Evolutionary conservation across 2,329 filamentous ascomycete genomes (phyloP).

Genomic region (Talaromyces islandicus): DNA sequence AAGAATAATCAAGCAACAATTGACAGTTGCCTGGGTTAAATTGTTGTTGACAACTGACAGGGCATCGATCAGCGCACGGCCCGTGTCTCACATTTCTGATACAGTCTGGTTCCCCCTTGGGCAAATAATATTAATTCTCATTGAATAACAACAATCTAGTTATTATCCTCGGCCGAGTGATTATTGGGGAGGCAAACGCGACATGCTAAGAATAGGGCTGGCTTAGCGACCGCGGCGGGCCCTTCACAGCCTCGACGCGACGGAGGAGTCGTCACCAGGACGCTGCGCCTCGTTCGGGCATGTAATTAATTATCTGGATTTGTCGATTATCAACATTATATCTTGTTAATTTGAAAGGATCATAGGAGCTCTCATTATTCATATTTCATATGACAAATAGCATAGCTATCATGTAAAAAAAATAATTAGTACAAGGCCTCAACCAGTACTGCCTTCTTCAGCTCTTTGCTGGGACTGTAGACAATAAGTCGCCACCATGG

Average conservation of each 20-base stretch:
- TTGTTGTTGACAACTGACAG: not conserved
- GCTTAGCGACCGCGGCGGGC: not conserved
- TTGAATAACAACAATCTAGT: not conserved
- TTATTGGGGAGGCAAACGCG: not conserved
- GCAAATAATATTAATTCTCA: not conserved
- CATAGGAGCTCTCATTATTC: not conserved
- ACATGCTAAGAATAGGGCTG: not conserved
- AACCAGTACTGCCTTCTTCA: not conserved
- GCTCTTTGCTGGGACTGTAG: not conserved
- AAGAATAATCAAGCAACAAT: not conserved
- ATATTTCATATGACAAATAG: not conserved
- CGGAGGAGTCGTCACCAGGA: not conserved
- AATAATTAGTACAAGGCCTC: not conserved
- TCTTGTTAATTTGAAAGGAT: not conserved
- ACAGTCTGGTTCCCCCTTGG: not conserved
- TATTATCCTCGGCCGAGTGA: not conserved
- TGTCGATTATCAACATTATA: not conserved
- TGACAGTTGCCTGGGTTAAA: not conserved
- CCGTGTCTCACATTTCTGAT: constrained; percentile 1
- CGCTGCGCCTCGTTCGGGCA: not conserved
- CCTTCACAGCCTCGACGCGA: not conserved
- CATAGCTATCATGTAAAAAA: not conserved
- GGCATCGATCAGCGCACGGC: not conserved
- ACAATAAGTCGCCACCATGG: not conserved
- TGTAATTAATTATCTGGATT: not conserved